Evolutionary conservation across 108 stramenopile genomes (phyloP).

Genomic region (Nitzschia palea): DNA sequence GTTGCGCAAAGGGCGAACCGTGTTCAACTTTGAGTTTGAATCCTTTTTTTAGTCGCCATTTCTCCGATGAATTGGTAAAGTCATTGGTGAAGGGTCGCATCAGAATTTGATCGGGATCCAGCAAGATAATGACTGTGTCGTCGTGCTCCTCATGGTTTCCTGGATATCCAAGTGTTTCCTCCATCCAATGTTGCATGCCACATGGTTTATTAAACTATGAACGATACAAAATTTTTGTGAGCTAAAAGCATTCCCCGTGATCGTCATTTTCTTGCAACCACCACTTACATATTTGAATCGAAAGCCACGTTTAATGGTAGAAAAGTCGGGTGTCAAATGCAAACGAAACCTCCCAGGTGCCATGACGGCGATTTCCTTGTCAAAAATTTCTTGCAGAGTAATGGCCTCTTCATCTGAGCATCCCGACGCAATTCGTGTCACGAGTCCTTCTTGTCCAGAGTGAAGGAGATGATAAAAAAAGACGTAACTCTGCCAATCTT

Average conservation of each 20-base stretch:
- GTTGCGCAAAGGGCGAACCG: slow-evolving; percentile 89
- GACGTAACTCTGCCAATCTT: slow-evolving; percentile 93
- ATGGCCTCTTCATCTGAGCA: slow-evolving; percentile 25
- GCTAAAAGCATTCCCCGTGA: no score
- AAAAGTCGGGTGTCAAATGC: slow-evolving; percentile 78
- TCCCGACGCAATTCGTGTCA: slow-evolving; percentile 89
- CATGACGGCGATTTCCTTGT: slow-evolving; percentile 35
- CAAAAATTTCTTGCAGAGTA: slow-evolving; percentile 21
- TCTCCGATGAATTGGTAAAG: slow-evolving; percentile 63
- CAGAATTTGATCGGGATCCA: slow-evolving; percentile 86
- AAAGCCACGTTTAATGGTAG: neutral
- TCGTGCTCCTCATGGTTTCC: slow-evolving; percentile 49
- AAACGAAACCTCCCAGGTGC: slow-evolving; percentile 63
- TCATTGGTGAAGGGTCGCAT: slow-evolving; percentile 80
- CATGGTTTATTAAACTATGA: slow-evolving; percentile 94
- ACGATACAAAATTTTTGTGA: no score
- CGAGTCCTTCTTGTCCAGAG: slow-evolving; percentile 77
- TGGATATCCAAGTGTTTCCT: slow-evolving; percentile 58
- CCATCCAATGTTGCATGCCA: slow-evolving; percentile 84
- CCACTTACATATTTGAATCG: slow-evolving; percentile 37
- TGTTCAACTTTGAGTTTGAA: slow-evolving; percentile 59
- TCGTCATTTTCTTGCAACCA: no score
- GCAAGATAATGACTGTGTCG: slow-evolving; percentile 64
- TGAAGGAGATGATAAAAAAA: slow-evolving; percentile 79
- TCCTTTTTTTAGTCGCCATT: slow-evolving; percentile 35